Base-by-base conservation (phyloP, 2,329 filamentous ascomycete genomes). In the Tolypocladium paradoxum region DNA sequence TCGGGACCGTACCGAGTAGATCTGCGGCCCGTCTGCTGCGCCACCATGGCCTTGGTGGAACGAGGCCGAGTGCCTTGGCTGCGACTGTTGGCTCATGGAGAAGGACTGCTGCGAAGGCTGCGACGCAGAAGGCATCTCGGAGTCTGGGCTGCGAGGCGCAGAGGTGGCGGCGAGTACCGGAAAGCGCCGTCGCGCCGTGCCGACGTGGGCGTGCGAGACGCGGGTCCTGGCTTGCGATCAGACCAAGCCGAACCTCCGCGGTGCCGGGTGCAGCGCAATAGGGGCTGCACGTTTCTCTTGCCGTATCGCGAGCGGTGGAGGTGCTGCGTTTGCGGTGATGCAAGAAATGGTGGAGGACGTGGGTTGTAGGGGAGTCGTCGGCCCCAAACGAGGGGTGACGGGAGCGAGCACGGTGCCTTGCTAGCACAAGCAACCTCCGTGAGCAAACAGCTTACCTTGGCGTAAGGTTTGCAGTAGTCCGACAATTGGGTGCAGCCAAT, bases 31-130 rank as follows among this genome's bases (percentile, higher is more conserved):
- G 14, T 78, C 75, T 16, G 65, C 55, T 20, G 65, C 61, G 47
- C 60, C 62, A 59, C 63, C 61, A 60, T 63, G 69, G 52, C 62
- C 61, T 48, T 66, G 64, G 33, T 68, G 62, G 54, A 72, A 71
- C n/a, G 70, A 71, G 61, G 63, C 63, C 43, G 61, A 60, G 43
- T 70, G 60, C 55, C 68, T 70, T 24, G 64, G 60, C 56, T 78
- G 76, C 31, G 76, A 76, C 53, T 75, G 73, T 56, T 80, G 76
- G 68, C 76, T 82, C 76, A 81, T 78, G 57, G 68, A 68, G 63
- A 80, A 81, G 48, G 78, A 79, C 52, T 79, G 76, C 56, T 82
- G 78, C 8, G 77, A 79, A 5, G 77, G 72, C 62, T 78, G 76
- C 54, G 75, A 75, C 62, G 74, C 72, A 52, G 71, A 70, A 53